These are phyloP conservation scores for Cymbidium sinense DNA, from an alignment of 106 monocot species.

Conservation along the genomic window DNA sequence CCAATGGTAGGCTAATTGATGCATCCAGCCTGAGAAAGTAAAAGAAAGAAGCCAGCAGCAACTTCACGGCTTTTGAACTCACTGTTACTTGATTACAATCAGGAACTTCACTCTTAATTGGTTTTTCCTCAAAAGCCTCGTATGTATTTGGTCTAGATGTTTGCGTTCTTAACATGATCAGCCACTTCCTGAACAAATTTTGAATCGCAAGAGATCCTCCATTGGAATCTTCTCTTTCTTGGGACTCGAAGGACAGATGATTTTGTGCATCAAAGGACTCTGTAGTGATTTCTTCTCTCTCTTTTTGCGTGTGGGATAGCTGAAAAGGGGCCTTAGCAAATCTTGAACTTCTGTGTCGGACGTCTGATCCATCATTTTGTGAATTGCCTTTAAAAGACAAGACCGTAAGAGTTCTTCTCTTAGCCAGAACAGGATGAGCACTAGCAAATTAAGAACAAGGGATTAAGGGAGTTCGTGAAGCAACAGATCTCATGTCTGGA, in stretches of 20 bases:
- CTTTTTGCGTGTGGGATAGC: slow-evolving; percentile 29
- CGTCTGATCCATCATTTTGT: slow-evolving; percentile 30
- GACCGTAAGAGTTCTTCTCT: slow-evolving; percentile 37
- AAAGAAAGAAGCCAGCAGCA: slow-evolving; percentile 23
- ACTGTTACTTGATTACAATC: slow-evolving; percentile 9
- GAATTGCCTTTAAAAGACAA: slow-evolving; percentile 51
- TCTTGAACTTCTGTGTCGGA: slow-evolving; percentile 24
- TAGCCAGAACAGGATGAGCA: slow-evolving; percentile 14
- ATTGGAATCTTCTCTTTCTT: slow-evolving; percentile 16
- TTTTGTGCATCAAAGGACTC: slow-evolving; percentile 31
- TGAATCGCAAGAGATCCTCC: slow-evolving; percentile 30
- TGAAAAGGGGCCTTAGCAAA: slow-evolving; percentile 26
- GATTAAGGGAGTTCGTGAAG: not conserved
- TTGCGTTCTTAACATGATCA: slow-evolving; percentile 37
- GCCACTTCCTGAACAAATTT: slow-evolving; percentile 54
- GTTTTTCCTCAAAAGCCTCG: slow-evolving; percentile 16
- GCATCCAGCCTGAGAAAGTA: slow-evolving; percentile 49
- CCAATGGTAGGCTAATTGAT: slow-evolving; percentile 46
- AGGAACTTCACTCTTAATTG: slow-evolving; percentile 8
- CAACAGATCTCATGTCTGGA: not conserved
- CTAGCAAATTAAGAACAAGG: slow-evolving; percentile 15
- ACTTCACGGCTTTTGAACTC: slow-evolving; percentile 11
- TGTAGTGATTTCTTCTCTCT: slow-evolving; percentile 27
- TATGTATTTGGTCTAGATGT: slow-evolving; percentile 16
- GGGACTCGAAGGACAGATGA: slow-evolving; percentile 22